Base-by-base conservation (phyloP, 441 rosid species). In the Aleurites moluccanus region DNA sequence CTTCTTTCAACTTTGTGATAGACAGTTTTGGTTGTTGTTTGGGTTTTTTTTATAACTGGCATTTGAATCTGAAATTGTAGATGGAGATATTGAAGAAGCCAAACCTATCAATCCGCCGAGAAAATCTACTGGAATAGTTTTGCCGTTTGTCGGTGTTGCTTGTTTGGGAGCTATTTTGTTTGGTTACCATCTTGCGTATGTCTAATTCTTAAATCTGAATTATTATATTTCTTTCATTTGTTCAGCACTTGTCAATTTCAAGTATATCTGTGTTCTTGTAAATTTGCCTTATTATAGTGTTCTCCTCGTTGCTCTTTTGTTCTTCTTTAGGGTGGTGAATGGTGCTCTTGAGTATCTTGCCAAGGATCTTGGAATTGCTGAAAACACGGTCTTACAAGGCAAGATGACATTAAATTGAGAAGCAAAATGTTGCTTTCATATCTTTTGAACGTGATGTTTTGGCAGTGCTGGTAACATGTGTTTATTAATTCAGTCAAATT, bases 151-250 rank as follows among this genome's bases (percentile, higher is more conserved):
- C 52, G 98, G 89, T 25, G 89, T 96, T 84, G 97, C 99, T 80
- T 92, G 98, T 83, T 87, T 96, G 72, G 99, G 97, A 77, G 98
- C 99, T 82, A 88, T 88, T 66, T 76, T 92, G 79, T 93, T 96
- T 82, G 99, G 99, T 77, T 96, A 96, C 80, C 99, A 96, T 86
- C 89, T 93, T n/a, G 98, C 90, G 99, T 92, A 88, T 73, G 85
- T 70, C 57, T 69, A 23, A 30, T 11, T 67, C 73, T 33, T 16
- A 10, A 69, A 20, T 70, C 59, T 35, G 20, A 21, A 38, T 23
- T 23, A 23, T 40, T 3, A 44, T 73, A 11, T n/a, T 20, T 13
- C 9, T 10, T 27, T 11, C 4, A 16, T 42, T 40, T 25, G 21
- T 59, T 72, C 50, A 9, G 18, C 13, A 3, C 0, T 42, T 42